Evolutionary conservation across 805 yeast genomes (phyloP).

Genomic region (Candida coleopterorum): DNA sequence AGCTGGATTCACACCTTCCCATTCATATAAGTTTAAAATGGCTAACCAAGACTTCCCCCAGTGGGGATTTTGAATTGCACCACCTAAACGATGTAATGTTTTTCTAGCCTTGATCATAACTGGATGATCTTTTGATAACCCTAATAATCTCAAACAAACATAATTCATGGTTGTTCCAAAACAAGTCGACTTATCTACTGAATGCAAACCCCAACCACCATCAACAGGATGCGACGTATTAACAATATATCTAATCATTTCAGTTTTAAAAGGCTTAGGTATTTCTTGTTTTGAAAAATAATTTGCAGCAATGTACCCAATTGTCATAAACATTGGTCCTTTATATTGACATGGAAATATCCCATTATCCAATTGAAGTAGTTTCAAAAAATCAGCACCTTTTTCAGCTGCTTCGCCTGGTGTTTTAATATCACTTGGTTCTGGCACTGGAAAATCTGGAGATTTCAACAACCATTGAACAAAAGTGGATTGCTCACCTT

Average conservation of each 20-base stretch:
- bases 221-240: slow-evolving; percentile 95
- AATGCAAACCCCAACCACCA: slow-evolving; percentile 99
- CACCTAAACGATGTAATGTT: slow-evolving; percentile 71
- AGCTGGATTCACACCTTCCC: slow-evolving; percentile 98
- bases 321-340: slow-evolving; percentile 97
- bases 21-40: slow-evolving; percentile 70
- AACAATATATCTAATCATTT: slow-evolving; percentile 80
- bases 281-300: slow-evolving; percentile 68
- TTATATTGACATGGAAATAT: slow-evolving; percentile 88
- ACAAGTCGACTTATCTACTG: slow-evolving; percentile 88
- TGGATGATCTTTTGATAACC: slow-evolving; percentile 68
- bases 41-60: slow-evolving; percentile 98
- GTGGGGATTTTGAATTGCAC: slow-evolving; percentile 87
- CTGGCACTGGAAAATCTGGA: slow-evolving; percentile 32
- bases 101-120: slow-evolving; percentile 72
- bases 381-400: slow-evolving; percentile 65
- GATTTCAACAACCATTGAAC: slow-evolving; percentile 52
- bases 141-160: slow-evolving; percentile 73
- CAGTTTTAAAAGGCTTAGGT: slow-evolving; percentile 59
- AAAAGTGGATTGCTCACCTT: slow-evolving; percentile 46
- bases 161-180: slow-evolving; percentile 92
- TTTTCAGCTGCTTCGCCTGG: slow-evolving; percentile 63
- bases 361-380: slow-evolving; percentile 81
- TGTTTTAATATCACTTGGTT: slow-evolving; percentile 35
- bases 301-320: slow-evolving; percentile 75